Base-by-base conservation (phyloP, 768 basidiomycete genomes). In the Paxillus rubicundulus region DNA sequence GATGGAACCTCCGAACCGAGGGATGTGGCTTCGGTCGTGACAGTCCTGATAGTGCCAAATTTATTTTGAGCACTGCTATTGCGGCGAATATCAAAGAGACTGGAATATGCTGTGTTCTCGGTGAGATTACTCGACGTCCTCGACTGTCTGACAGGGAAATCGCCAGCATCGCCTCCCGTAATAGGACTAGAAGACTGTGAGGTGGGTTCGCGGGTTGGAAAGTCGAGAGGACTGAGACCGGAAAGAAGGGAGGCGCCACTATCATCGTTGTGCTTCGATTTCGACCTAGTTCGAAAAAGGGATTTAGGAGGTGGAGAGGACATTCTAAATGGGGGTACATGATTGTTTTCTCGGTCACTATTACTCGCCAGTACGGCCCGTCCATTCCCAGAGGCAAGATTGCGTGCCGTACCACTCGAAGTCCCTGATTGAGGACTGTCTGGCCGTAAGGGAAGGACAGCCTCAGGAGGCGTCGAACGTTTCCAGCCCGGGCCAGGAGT, bases 31-130 rank as follows among this genome's bases (percentile, higher is more conserved):
- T 91, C 89, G 28, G 91, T 92, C 30, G 84, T 89, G 54, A 85
- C 74, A n/a, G 90, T 91, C 61, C 87, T 77, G 55, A 92, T 82
- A 10, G 90, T 92, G 38, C 84, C 87, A 67, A 82, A 92, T 64
- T 81, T 85, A 63, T 80, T 84, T 56, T 74, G 73, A 39, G 69
- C 73, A 51, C 68, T 70, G 45, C 70, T 74, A 48, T 69, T 73
- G 49, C 72, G 71, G 51, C 71, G 72, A 47, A 72, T 69, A 63
- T 87, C 85, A 48, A 87, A 72, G 52, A 87, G 69, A 56, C 85
- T 87, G 47, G 87, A 87, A 62, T 81, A 76, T n/a, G 62, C 60
- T 3, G 74, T 75, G 40, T 69, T 66, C 47, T 86, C 84, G 28
- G 84, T 85, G 68, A 82, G 71, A 58, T 74, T 76, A 54, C 78